phyloP scores from a whole-genome alignment of 306 rosid genomes.

The Ormosia semicastrata region DNA sequence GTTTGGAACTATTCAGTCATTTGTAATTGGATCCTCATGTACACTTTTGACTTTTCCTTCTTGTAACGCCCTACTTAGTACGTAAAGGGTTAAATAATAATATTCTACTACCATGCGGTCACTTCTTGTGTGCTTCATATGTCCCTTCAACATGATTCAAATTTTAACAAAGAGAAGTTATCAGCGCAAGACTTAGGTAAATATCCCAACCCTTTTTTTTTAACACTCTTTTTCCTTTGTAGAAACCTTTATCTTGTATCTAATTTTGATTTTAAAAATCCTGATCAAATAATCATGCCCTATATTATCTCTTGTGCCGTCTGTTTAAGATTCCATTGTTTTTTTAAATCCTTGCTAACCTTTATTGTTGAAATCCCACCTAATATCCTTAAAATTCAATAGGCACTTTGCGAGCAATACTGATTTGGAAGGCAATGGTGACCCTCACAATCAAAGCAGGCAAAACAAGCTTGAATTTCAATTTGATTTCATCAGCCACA shows the following conservation, averaged over 20 bases:
- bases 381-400: background rate
- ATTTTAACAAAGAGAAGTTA: background rate
- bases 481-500: conserved; percentile 1
- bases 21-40: conserved; percentile 6
- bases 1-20: background rate
- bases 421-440: conserved; percentile 5
- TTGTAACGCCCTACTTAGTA: conserved; percentile 3
- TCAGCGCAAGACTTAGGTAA: background rate
- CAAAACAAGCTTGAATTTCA: background rate
- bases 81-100: background rate
- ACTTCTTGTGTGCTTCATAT: background rate
- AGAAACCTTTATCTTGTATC: background rate
- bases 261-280: background rate
- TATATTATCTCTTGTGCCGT: background rate
- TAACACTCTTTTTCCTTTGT: background rate
- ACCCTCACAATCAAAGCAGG: conserved; percentile 1
- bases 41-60: conserved; percentile 18
- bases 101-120: background rate
- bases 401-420: background rate
- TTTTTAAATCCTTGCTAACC: background rate
- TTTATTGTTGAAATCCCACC: conserved; percentile 9
- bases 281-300: background rate
- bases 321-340: conserved; percentile 11
- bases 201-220: background rate
- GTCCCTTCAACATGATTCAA: background rate